Conservation (phyloP, 139 green algal species). For the Ettlia oleoabundans region DNA sequence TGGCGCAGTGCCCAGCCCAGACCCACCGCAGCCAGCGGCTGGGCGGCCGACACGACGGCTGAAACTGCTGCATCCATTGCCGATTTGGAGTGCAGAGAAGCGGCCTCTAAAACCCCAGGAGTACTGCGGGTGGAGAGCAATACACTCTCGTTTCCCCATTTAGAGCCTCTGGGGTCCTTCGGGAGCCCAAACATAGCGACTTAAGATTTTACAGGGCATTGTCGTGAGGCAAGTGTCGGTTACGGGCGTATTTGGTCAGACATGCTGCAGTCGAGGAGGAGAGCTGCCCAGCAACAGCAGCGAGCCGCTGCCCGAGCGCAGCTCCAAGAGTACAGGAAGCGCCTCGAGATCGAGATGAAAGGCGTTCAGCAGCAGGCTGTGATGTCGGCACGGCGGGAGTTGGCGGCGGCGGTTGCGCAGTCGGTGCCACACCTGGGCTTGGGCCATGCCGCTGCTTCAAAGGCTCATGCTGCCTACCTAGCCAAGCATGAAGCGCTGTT, state of each 20-base stretch:
- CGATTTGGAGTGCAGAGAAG: no score
- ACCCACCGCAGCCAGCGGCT: slow-evolving; percentile 4
- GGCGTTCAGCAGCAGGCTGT: neutral
- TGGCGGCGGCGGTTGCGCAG: neutral
- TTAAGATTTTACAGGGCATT: no score
- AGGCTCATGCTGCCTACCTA: neutral
- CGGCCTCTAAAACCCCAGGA: no score
- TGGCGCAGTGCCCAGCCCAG: neutral
- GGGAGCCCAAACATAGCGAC: no score
- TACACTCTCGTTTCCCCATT: no score
- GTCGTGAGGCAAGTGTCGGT: no score
- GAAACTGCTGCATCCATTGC: no score
- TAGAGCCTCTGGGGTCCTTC: no score
- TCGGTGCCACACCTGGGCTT: neutral
- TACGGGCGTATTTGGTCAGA: neutral
- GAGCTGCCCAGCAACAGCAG: neutral
- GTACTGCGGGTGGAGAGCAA: no score
- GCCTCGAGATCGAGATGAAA: neutral
- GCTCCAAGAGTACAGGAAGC: neutral
- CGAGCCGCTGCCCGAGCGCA: neutral
- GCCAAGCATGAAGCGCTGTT: neutral
- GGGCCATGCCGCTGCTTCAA: neutral
- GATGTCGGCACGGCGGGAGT: neutral
- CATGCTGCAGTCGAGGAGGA: neutral
- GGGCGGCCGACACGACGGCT: neutral